Evolutionary conservation across 371 early-diverging fungal genomes (phyloP), one percentile per base, ranked within the genome.

Genomic region (Mortierella sp.): DNA sequence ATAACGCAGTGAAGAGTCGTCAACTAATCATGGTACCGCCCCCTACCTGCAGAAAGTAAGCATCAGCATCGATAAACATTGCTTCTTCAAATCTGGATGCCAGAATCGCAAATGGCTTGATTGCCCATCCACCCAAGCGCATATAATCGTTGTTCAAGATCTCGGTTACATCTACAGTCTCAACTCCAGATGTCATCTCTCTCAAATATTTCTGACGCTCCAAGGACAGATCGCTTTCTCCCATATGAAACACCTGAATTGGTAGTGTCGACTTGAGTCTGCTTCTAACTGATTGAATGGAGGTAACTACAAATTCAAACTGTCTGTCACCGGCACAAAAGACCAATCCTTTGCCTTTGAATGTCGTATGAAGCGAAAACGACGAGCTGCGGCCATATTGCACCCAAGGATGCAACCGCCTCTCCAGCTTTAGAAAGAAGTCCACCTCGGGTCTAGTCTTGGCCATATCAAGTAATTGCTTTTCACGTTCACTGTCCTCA

Each of bases 61-160:
- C 91, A 64, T 95, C 95, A 1, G 94, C 92, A 81, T 95, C 94
- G 81, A 93, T 84, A 64, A 94, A 80, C 53, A 93, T 89, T 29
- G 88, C 87, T 43, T 92, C 88, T 13, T 67, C 58, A 69, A 94
- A 94, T 9, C 82, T 81, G 12, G 92, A 91, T 5, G 90, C 90
- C 61, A 93, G 75, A 29, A 93, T 88, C 0, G 89, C 85, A 74
- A 85, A 92, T 1, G 93, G 89, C 47, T 92, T 92, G 49, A 91
- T 71, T 17, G 87, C 82, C 92, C 92, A 90, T 1, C 89, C 89
- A 26, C 85, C 85, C 42, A 90, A 83, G 37, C 83, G 75, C 8
- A 89, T 84, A 51, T 81, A 75, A 2, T 61, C 64, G 22, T 88
- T 82, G 59, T 89, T 83, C 59, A 94, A 80, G 15, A 76, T 62